These are phyloP conservation scores for Chaetomidium leptoderma DNA, from an alignment of 495 filamentous ascomycete species.

Conservation along the genomic window DNA sequence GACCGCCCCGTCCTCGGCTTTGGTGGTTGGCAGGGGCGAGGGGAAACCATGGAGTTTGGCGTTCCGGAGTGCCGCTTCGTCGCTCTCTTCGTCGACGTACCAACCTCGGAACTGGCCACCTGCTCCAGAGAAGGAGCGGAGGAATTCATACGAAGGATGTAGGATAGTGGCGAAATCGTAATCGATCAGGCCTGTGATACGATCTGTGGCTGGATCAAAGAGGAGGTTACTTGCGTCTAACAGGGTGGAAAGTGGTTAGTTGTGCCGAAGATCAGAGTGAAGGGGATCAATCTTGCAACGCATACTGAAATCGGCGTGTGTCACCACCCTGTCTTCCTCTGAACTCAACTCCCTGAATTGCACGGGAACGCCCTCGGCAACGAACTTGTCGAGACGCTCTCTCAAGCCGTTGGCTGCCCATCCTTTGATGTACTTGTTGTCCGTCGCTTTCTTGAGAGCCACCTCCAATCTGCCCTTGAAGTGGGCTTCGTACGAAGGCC, in stretches of 20 bases:
- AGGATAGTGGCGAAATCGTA: constrained; percentile 13
- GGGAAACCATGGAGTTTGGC: constrained; percentile 15
- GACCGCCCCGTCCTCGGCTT: neutral
- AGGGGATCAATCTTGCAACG: neutral
- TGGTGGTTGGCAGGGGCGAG: constrained; percentile 1
- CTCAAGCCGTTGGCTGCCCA: constrained; percentile 7
- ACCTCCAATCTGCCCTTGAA: neutral
- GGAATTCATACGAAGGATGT: constrained; percentile 5
- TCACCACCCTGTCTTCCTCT: neutral
- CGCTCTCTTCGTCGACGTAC: constrained; percentile 8
- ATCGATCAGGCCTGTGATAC: constrained; percentile 10
- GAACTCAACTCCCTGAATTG: constrained; percentile 1
- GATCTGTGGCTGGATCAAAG: neutral
- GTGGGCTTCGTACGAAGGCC: neutral
- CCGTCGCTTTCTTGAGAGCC: neutral
- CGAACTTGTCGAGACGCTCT: constrained; percentile 7
- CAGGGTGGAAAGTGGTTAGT: neutral
- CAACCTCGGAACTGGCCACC: constrained; percentile 8
- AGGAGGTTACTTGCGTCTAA: constrained; percentile 12
- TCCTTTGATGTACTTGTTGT: constrained; percentile 11
- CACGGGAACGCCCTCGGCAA: neutral
- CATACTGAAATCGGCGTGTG: constrained; percentile 8
- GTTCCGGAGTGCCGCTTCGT: constrained; percentile 4
- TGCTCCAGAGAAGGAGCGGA: neutral
- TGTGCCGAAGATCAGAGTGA: neutral